Evolutionary conservation across 176 grass and related monocot genomes (phyloP).

Genomic region (Cocos nucifera): DNA sequence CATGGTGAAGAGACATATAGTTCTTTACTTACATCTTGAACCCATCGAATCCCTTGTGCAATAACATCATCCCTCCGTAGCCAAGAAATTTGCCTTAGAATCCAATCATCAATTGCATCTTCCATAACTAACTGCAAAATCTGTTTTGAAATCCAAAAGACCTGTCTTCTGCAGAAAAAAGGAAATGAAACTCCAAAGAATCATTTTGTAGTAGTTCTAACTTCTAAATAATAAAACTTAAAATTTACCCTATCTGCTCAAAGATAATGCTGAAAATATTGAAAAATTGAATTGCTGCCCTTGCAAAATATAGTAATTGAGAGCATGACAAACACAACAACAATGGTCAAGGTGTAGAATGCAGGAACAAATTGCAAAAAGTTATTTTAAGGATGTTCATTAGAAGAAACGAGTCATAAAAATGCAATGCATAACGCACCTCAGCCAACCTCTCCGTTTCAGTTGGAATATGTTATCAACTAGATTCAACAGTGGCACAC

Average conservation of each 20-base stretch:
- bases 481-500: slow-evolving; percentile 72
- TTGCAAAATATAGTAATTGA: no score
- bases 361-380: no score
- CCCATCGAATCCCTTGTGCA: slow-evolving; percentile 71
- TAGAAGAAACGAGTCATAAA: slow-evolving; percentile 6
- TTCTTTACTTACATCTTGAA: slow-evolving; percentile 78
- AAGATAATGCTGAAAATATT: no score
- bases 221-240: background rate
- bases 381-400: slow-evolving; percentile 10
- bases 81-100: slow-evolving; percentile 85
- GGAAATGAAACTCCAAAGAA: background rate
- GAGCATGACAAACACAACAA: no score
- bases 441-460: slow-evolving; percentile 86
- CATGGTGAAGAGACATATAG: background rate
- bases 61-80: slow-evolving; percentile 68
- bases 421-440: slow-evolving; percentile 32
- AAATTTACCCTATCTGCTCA: no score
- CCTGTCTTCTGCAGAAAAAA: slow-evolving; percentile 59
- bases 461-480: slow-evolving; percentile 98
- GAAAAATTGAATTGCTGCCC: no score
- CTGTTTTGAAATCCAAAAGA: slow-evolving; percentile 98
- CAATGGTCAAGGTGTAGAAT: no score
- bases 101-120: slow-evolving; percentile 99
- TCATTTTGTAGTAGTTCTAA: background rate
- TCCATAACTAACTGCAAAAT: slow-evolving; percentile 96